Evolutionary conservation across 169 alveolate species (phyloP).

Genomic region (Plasmodium malariae): DNA sequence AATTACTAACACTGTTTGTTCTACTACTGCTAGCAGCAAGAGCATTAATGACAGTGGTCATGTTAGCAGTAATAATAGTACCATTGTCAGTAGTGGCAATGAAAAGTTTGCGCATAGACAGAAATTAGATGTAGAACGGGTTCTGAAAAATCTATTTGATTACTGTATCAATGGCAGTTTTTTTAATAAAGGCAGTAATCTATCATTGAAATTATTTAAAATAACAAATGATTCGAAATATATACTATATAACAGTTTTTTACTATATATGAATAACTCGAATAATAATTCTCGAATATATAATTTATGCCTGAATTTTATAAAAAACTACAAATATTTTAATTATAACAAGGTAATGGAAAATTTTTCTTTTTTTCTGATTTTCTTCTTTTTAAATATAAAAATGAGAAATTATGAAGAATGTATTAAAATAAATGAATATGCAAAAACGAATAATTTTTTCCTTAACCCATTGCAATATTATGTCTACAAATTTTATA

Average conservation of each 20-base stretch:
- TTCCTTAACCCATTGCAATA: slow-evolving; percentile 53
- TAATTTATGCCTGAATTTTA: slow-evolving; percentile 43
- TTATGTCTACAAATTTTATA: slow-evolving; percentile 30
- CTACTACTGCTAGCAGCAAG: no score
- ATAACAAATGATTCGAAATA: slow-evolving; percentile 39
- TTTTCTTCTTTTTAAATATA: slow-evolving; percentile 40
- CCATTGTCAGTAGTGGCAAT: background rate
- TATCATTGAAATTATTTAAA: slow-evolving; percentile 46
- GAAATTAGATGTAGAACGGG: slow-evolving; percentile 15
- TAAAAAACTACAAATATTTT: slow-evolving; percentile 43
- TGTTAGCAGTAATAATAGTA: background rate
- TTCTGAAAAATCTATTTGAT: slow-evolving; percentile 38
- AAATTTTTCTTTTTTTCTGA: slow-evolving; percentile 59
- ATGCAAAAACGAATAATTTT: slow-evolving; percentile 36
- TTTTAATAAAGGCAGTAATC: slow-evolving; percentile 59
- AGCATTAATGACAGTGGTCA: background rate
- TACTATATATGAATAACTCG: slow-evolving; percentile 36
- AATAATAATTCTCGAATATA: slow-evolving; percentile 31
- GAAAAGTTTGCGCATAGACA: background rate
- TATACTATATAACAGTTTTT: slow-evolving; percentile 32
- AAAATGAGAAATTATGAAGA: slow-evolving; percentile 62
- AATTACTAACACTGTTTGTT: no score
- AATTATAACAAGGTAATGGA: slow-evolving; percentile 37
- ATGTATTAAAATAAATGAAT: slow-evolving; percentile 40
- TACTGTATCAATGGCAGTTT: slow-evolving; percentile 36